A percentile compares a stretch with the other conserved stretches of the same genome.
Conservation (phyloP, 1,284 basidiomycete genomes). For the Heterobasidion parviporum region DNA sequence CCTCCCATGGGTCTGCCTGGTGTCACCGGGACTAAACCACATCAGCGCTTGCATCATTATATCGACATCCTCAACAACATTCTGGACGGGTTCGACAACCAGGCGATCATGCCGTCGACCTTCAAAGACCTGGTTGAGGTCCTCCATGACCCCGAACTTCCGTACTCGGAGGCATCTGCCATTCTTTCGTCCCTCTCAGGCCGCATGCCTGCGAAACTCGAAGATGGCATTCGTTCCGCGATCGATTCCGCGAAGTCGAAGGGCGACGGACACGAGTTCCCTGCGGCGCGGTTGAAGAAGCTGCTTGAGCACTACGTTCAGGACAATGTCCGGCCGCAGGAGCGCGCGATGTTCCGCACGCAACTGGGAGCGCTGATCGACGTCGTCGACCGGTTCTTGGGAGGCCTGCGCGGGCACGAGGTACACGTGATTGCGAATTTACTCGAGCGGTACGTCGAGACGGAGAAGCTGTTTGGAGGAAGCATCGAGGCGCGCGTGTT, state of each 20-base stretch:
- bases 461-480: constrained; percentile 89
- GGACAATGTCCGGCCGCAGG: constrained; percentile 73
- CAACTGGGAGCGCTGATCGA: constrained; percentile 71
- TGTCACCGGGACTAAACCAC: constrained; percentile 85
- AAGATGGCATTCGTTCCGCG: constrained; percentile 76
- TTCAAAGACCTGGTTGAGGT: constrained; percentile 78
- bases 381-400: constrained; percentile 75
- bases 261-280: constrained; percentile 75
- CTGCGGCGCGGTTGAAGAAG: constrained; percentile 75
- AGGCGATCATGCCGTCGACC: constrained; percentile 75
- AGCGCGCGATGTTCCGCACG: constrained; percentile 68
- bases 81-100: constrained; percentile 92
- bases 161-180: constrained; percentile 80
- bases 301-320: constrained; percentile 80
- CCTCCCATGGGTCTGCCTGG: constrained; percentile 81
- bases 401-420: constrained; percentile 86
- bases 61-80: constrained; percentile 85
- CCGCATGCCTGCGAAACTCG: constrained; percentile 88
- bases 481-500: constrained; percentile 92
- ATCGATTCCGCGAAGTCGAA: constrained; percentile 75
- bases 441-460: constrained; percentile 70
- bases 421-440: constrained; percentile 67
- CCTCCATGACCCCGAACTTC: constrained; percentile 79
- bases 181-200: constrained; percentile 89
- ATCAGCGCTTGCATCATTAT: constrained; percentile 80